Conservation (phyloP, 345 rosid species). For the Brassica rapa region DNA sequence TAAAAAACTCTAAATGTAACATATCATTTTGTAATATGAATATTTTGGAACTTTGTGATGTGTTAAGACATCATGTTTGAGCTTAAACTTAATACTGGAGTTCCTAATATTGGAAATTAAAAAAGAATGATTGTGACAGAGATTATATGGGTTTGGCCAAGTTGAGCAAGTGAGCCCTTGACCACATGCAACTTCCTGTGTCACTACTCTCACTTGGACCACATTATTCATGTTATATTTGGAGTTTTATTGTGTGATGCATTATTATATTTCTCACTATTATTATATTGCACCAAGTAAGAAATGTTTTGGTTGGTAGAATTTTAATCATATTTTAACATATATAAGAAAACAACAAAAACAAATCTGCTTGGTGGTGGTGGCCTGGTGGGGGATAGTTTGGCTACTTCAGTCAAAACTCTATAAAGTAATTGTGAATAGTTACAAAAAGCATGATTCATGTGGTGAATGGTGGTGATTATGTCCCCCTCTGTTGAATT, state of each 20-base stretch:
- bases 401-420: neutral
- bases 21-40: neutral
- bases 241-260: neutral
- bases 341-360: slow-evolving; percentile 11
- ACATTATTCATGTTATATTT: neutral
- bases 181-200: slow-evolving; percentile 34
- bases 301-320: neutral
- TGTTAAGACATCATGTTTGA: neutral
- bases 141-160: slow-evolving; percentile 17
- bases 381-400: slow-evolving; percentile 17
- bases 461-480: slow-evolving; percentile 25
- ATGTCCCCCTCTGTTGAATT: slow-evolving; percentile 7
- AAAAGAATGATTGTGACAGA: slow-evolving; percentile 1
- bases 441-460: slow-evolving; percentile 12
- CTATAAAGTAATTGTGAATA: neutral
- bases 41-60: slow-evolving; percentile 13
- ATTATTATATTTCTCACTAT: neutral
- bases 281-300: neutral
- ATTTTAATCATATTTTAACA: neutral
- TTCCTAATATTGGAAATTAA: neutral
- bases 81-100: neutral
- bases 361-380: slow-evolving; percentile 7
- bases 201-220: slow-evolving; percentile 27
- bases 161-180: slow-evolving; percentile 21
- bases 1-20: slow-evolving; percentile 19